Conservation (phyloP, 176 grass and related monocot species). For the Oryza rufipogon region DNA sequence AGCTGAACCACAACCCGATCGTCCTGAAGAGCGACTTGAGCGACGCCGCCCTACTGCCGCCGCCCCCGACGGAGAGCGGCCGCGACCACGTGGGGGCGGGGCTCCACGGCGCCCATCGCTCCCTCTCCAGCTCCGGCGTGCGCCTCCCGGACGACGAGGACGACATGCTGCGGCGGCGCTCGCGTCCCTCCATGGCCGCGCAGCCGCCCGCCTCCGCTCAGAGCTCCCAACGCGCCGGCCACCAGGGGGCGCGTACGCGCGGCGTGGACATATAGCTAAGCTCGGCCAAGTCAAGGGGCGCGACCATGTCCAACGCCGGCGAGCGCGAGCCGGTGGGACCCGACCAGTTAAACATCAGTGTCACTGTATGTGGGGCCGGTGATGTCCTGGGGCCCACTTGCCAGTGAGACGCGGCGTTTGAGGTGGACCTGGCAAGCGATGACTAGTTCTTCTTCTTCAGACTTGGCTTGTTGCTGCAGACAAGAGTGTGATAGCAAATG, state of each 20-base stretch:
- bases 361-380: background rate
- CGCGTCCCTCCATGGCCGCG: constrained; percentile 32
- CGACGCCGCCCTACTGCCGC: background rate
- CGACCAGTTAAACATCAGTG: background rate
- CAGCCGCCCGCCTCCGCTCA: too few species aligned
- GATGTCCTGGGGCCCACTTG: background rate
- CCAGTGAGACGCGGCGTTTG: background rate
- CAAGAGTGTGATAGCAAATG: background rate
- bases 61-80: constrained; percentile 40
- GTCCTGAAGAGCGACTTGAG: constrained; percentile 46
- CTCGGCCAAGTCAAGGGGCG: background rate
- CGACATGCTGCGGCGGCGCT: constrained; percentile 31
- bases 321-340: background rate
- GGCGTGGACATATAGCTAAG: background rate
- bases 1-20: constrained; percentile 61
- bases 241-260: background rate
- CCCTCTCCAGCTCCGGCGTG: constrained; percentile 15
- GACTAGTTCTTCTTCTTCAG: background rate
- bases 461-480: background rate
- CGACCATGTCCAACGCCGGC: constrained; percentile 27
- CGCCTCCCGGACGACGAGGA: constrained; percentile 20
- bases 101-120: constrained; percentile 17
- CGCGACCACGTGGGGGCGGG: constrained; percentile 42
- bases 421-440: constrained; percentile 9
- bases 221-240: background rate